Base-by-base conservation (phyloP, 2,329 filamentous ascomycete species). In the Neurospora crassa region DNA sequence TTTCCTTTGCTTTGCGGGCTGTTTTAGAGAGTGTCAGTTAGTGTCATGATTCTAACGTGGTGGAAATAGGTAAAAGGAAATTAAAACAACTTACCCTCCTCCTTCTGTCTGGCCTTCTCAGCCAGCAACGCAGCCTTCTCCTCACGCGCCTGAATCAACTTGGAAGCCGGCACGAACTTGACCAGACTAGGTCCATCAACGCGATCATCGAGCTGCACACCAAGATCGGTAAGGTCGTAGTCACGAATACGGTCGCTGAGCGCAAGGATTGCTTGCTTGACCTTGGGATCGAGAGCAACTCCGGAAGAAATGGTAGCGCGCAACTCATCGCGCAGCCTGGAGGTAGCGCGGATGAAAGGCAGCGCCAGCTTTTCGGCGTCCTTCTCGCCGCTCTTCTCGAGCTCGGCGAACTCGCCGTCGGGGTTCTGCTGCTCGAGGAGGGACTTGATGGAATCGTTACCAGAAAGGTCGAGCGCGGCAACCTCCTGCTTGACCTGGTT, bases 161-260 rank as follows among this genome's bases (percentile, higher is more conserved):
- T 76, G 73, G 84, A 81, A 4, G 85, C 86, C 0, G 87, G 86
- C 11, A 89, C 83, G 72, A 89, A 89, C 76, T 89, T 89, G 73
- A 97, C 90, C 41, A 97, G 85, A 0, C 93, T 93, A 0, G 88
- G 90, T 78, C 85, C 86, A 70, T 83, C 84, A n/a, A 83, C 83
- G 68, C 93, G 88, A 77, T 97, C 94, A 78, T 97, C 94, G 0
- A 97, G 89, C 78, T 96, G 96, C 71, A 97, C 91, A 45, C 91
- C 92, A 0, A 96, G 83, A 71, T 94, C 90, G 76, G 92, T 94
- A 12, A 97, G 88, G 71, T 94, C 89, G 11, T 89, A 85, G 79
- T 97, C 92, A 69, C 94, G 91, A 63, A 97, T 88, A 20, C 87
- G 86, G 78, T 97, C 95, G 75, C 91, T 96, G 67, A 97, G 86